Conservation (phyloP, 192 early-diverging fungal genomes). For the Coemansia asiatica region DNA sequence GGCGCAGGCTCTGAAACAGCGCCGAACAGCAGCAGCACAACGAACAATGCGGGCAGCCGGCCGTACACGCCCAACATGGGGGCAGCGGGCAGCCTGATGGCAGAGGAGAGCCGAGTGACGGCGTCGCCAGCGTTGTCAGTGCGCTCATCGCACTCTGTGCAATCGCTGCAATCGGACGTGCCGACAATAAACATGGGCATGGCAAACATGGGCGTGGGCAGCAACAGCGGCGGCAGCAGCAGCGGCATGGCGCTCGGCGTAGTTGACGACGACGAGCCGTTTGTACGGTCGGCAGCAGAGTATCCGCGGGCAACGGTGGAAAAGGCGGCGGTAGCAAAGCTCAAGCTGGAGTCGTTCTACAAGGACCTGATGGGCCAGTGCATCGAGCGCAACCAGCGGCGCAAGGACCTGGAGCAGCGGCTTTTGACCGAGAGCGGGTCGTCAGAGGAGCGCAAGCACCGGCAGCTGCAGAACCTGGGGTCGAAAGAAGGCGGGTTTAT, state of each 20-base stretch:
- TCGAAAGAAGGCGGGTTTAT: constrained; percentile 93
- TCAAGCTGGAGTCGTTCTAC: constrained; percentile 92
- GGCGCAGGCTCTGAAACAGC: constrained; percentile 39
- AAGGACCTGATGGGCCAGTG: constrained; percentile 85
- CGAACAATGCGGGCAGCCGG: constrained; percentile 40
- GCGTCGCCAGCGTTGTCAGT: constrained; percentile 51
- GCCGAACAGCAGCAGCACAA: constrained; percentile 50
- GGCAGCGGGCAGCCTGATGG: constrained; percentile 27
- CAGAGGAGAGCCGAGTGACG: constrained; percentile 29
- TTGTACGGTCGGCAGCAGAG: constrained; percentile 72
- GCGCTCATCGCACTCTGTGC: constrained; percentile 45
- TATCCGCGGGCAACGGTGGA: constrained; percentile 81
- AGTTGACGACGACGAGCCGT: constrained; percentile 55
- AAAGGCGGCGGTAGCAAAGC: constrained; percentile 84
- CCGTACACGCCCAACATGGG: constrained; percentile 51
- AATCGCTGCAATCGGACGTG: constrained; percentile 50
- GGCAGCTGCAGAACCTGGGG: constrained; percentile 76
- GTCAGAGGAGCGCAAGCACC: constrained; percentile 79
- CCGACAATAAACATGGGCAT: constrained; percentile 53
- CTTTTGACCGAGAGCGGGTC: constrained; percentile 73
- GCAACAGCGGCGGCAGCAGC: constrained; percentile 16
- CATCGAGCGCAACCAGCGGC: constrained; percentile 77
- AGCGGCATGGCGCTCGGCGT: constrained; percentile 2
- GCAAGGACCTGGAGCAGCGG: constrained; percentile 77
- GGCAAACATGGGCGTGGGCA: constrained; percentile 51